Percentiles rank a stretch among this genome's conserved stretches.
These are phyloP conservation scores for Raphanus raphanistrum DNA, from an alignment of 345 rosid species.

Conservation along the genomic window DNA sequence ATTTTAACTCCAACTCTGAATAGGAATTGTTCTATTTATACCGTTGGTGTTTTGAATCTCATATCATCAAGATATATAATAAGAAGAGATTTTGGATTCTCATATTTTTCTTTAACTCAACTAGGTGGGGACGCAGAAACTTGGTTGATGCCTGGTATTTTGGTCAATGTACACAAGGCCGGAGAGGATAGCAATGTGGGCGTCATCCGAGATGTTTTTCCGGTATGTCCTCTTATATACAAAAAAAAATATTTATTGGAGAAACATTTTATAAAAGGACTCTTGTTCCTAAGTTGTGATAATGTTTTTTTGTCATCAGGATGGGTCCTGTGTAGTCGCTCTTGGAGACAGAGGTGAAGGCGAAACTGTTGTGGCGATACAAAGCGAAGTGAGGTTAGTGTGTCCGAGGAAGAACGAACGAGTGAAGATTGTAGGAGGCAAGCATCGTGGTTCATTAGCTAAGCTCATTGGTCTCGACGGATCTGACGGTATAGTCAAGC, in stretches of 20 bases:
- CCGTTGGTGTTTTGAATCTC: not conserved
- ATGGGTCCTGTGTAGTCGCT: constrained; percentile 66
- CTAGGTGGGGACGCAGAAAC: constrained; percentile 71
- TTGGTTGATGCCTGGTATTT: constrained; percentile 71
- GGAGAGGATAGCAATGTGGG: constrained; percentile 57
- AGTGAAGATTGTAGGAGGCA: constrained; percentile 80
- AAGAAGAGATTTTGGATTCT: constrained; percentile 11
- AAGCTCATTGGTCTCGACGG: constrained; percentile 84
- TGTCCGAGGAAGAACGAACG: constrained; percentile 70
- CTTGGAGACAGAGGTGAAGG: constrained; percentile 59
- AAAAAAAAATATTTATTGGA: not conserved
- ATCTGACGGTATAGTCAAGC: constrained; percentile 61
- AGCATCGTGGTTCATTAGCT: constrained; percentile 63
- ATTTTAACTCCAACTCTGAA: not conserved
- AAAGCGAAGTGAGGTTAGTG: constrained; percentile 56
- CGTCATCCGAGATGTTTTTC: constrained; percentile 63
- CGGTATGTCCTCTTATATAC: constrained; percentile 44
- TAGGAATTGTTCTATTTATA: not conserved
- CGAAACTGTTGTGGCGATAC: constrained; percentile 43
- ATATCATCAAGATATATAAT: not conserved
- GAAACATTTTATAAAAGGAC: not conserved
- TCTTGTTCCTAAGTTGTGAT: not conserved
- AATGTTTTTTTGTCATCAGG: constrained; percentile 45
- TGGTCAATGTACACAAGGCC: constrained; percentile 60
- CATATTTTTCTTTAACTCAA: constrained; percentile 5